Evolutionary conservation across 2,329 filamentous ascomycete genomes (phyloP), one percentile per base, ranked within the genome.

Genomic region (Neonectria hederae): DNA sequence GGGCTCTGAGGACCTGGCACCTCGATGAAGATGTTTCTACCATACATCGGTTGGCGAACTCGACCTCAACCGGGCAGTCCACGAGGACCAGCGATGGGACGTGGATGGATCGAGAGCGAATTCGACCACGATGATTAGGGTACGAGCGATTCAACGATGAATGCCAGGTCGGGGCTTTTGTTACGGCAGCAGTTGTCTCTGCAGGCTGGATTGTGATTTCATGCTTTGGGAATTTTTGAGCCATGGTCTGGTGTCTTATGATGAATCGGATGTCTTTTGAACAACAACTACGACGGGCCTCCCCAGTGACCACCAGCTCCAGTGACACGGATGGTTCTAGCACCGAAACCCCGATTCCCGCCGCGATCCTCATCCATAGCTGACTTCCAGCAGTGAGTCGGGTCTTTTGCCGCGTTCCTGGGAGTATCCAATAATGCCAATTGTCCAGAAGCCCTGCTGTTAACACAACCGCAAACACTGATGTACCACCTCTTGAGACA

Each of bases 71-170:
- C 61, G 62, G 69, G 57, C 64, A 66, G 63, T 66, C 70, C 67
- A 72, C 70, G 71, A 64, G 66, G 64, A 68, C 70, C 71, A 72
- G 71, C 60, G 67, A 70, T 72, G 71, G 69, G 65, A 70, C 64
- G 66, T 68, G 71, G 71, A 73, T 64, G 66, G 69, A 71, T 66
- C 60, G 69, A 65, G 71, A 69, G 51, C 55, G 59, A 63, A 40
- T 66, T 65, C 64, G 64, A 61, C 69, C 59, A 58, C 59, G 66
- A 61, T 70, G 71, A 66, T 58, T 73, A 72, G 68, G 71, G 66
- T 73, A 73, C 68, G 73, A 72, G 68, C 71, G 71, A 73, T 71
- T 73, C 69, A 73, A 71, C 63, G 71, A 73, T 72, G 69, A 73
- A 73, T 73, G 70, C 55, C 69, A 73, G 71, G 71, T 66, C 68